Base-by-base conservation (phyloP, 2,329 filamentous ascomycete genomes). In the Trichoderma polysporum region DNA sequence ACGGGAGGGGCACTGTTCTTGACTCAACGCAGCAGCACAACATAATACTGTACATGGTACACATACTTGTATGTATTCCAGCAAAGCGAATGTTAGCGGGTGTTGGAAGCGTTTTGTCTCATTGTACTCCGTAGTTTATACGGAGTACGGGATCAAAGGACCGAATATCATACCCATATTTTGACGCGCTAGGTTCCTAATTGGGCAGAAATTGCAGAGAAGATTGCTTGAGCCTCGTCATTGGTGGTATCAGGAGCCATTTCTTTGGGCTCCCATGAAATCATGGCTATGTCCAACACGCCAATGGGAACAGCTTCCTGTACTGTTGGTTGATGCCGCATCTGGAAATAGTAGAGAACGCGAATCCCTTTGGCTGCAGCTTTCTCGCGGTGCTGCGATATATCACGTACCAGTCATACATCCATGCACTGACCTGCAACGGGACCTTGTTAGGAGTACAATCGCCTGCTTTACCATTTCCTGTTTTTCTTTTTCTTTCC, bases 131-230 rank as follows among this genome's bases (percentile, higher is more conserved):
- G n/a, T n/a, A n/a, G n/a, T n/a, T n/a, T n/a, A n/a, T n/a, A n/a
- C n/a, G n/a, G n/a, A n/a, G n/a, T n/a, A 54, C 50, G 37, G 41
- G 50, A 27, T 27, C 50, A 64, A 64, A 64, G 61, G 61, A 56
- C 61, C 61, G 61, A 64, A 54, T 64, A 56, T 56, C 35, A 50
- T 37, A 47, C 37, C 61, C 50, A 64, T 64, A 54, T 56, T 47
- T 17, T 37, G 35, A n/a, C 60, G 29, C 13, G 13, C 60, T n/a
- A 56, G 39, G 27, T 45, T 64, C 29, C 37, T 47, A 56, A 56
- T 63, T 63, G 50, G 60, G 60, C 29, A 54, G 25, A 45, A 47
- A 33, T 33, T 45, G 49, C 35, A 33, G 60, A 45, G 25, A 53
- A 13, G 50, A 50, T 39, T 29, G 35, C 37, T 47, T 17, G 13